Conservation (phyloP, 352 stramenopile genomes). For the Pythium brassicae region DNA sequence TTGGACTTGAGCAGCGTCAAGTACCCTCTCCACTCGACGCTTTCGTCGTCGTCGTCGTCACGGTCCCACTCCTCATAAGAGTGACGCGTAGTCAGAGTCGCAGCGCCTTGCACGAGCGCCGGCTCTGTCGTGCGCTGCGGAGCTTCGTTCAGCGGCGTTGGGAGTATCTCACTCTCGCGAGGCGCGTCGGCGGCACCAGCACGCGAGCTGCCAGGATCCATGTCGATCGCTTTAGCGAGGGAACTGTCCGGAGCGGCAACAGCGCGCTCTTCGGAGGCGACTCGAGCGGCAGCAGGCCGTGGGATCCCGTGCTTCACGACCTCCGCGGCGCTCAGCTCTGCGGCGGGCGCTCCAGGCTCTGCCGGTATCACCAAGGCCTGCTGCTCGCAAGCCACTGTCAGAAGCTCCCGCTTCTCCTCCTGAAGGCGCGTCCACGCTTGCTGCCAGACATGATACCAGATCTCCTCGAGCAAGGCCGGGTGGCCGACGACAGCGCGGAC, state of each 20-base stretch:
- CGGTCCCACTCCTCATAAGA: background rate
- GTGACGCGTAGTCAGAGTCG: background rate
- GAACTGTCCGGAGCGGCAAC: background rate
- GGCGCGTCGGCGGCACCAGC: background rate
- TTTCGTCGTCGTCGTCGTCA: slow-evolving; percentile 3
- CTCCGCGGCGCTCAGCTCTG: background rate
- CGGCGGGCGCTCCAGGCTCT: background rate
- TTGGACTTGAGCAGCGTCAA: slow-evolving; percentile 31
- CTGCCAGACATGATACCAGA: slow-evolving; percentile 16
- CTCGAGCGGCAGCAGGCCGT: background rate
- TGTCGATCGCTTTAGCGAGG: background rate
- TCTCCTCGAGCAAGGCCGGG: slow-evolving; percentile 13
- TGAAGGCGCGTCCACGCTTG: slow-evolving; percentile 13
- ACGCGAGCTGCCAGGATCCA: background rate
- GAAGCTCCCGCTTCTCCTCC: slow-evolving; percentile 8
- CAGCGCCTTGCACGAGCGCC: background rate
- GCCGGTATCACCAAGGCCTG: background rate
- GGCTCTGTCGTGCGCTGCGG: background rate
- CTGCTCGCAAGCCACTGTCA: background rate
- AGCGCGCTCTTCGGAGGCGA: background rate
- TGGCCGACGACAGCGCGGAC: slow-evolving; percentile 6
- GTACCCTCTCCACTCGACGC: slow-evolving; percentile 28
- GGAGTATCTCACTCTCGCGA: background rate
- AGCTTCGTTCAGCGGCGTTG: background rate
- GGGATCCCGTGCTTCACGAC: slow-evolving; percentile 7